A percentile compares a stretch with the other conserved stretches of the same genome.
Evolutionary conservation across 345 rosid species (phyloP).

Genomic region (Reutealis trisperma): DNA sequence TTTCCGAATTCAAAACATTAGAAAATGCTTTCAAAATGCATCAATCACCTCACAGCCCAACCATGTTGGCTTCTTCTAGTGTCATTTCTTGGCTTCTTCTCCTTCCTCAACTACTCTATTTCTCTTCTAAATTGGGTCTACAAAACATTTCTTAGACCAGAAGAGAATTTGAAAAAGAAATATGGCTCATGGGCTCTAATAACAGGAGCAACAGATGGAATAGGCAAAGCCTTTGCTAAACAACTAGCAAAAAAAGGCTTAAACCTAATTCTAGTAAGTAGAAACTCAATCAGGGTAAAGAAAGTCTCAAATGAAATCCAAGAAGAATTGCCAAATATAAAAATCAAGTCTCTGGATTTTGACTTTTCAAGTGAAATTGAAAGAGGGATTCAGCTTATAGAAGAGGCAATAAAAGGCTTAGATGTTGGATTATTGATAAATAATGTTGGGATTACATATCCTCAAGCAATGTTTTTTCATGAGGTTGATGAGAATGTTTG

Average conservation of each 20-base stretch:
- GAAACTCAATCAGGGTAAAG: conserved; percentile 53
- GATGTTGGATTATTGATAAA: conserved; percentile 81
- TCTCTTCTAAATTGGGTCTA: conserved; percentile 48
- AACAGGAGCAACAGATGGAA: conserved; percentile 89
- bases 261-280: conserved; percentile 65
- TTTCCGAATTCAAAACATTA: neutral
- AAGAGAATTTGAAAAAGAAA: conserved; percentile 41
- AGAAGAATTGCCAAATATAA: conserved; percentile 34
- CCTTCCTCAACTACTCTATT: neutral
- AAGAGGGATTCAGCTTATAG: conserved; percentile 25
- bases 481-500: conserved; percentile 70
- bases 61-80: conserved; percentile 10
- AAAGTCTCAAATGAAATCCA: conserved; percentile 44
- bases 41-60: neutral
- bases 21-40: conserved; percentile 10
- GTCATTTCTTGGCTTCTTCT: conserved; percentile 9
- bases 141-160: conserved; percentile 43
- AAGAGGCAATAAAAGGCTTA: conserved; percentile 48
- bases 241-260: conserved; percentile 64
- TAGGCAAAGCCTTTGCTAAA: conserved; percentile 73
- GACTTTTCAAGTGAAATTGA: conserved; percentile 50
- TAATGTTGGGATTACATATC: conserved; percentile 85
- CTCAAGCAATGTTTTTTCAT: conserved; percentile 70
- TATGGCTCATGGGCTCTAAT: conserved; percentile 90
- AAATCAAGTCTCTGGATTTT: conserved; percentile 46